Base-by-base conservation (phyloP, 2,329 filamentous ascomycete species). In the Thielaviopsis euricoi region DNA sequence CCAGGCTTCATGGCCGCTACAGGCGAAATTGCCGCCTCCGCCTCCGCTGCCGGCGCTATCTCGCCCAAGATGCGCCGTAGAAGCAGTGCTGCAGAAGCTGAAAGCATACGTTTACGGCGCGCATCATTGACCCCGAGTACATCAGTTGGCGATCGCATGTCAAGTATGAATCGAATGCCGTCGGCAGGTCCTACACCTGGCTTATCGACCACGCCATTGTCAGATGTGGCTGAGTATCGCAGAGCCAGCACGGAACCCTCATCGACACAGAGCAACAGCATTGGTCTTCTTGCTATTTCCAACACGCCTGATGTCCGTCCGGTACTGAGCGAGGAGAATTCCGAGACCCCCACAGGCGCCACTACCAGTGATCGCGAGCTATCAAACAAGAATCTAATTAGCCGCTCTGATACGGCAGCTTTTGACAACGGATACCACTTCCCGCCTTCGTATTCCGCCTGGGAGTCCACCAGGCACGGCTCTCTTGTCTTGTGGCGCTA, bases 401-500 rank as follows among this genome's bases (percentile, higher is more conserved):
- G 33, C 9, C 49, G 57, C 48, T 52, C 62, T 48, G 60, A 62
- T 48, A 63, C 72, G 43, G 72, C 70, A 58, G 66, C 74, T 58
- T 82, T 79, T 62, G 71, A 75, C n/a, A 85, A 84, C 64, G 80
- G 81, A 49, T 84, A 85, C 64, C 78, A 84, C 65, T 83, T 83
- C 64, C 80, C 79, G 22, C 81, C 79, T 5, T 79, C 75, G 58
- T 80, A 81, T 64, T 71, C 80, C 0, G 80, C 78, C 72, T 76
- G 72, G 40, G 77, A 81, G 59, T 78, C 82, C 1, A 78, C 80
- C 1, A 71, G 68, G 21, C 79, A 82, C 56, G 80, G 77, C 1
- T 65, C 82, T 13, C 71, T 75, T 26, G 76, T 79, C 0, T 87
- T 86, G 66, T 84, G 81, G 80, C 77, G 80, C 56, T 95, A 88